These are phyloP conservation scores for Phaeotremella fagi DNA, from an alignment of 768 basidiomycete species.

Conservation along the genomic window DNA sequence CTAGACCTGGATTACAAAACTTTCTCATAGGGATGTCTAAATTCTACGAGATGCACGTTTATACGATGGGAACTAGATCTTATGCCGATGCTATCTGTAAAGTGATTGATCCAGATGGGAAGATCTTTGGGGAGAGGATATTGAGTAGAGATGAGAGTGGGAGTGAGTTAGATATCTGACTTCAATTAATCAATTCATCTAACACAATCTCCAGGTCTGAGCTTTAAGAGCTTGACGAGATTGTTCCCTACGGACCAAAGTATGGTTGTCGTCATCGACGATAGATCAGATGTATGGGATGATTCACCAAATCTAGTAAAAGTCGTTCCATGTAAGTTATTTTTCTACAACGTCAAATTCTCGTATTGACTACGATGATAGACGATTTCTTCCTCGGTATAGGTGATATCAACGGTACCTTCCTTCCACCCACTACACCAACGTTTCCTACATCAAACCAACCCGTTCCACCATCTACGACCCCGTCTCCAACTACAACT, in stretches of 20 bases:
- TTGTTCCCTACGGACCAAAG: slow-evolving; percentile 95
- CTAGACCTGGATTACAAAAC: slow-evolving; percentile 72
- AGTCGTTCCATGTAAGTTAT: slow-evolving; percentile 80
- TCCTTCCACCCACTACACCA: slow-evolving; percentile 53
- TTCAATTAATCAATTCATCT: background rate
- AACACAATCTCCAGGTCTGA: slow-evolving; percentile 59
- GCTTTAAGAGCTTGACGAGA: slow-evolving; percentile 79
- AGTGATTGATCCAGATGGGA: slow-evolving; percentile 83
- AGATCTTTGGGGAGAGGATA: slow-evolving; percentile 78
- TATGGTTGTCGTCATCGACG: slow-evolving; percentile 99
- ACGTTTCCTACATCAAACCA: slow-evolving; percentile 7
- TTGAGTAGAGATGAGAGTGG: slow-evolving; percentile 94
- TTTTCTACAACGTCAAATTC: background rate
- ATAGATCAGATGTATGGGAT: slow-evolving; percentile 97
- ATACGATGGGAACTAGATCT: slow-evolving; percentile 97
- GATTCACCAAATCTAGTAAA: slow-evolving; percentile 95
- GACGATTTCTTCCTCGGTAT: slow-evolving; percentile 98
- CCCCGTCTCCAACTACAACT: slow-evolving; percentile 43
- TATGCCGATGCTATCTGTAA: slow-evolving; percentile 94
- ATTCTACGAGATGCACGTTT: slow-evolving; percentile 98
- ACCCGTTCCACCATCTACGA: slow-evolving; percentile 9
- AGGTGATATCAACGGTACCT: slow-evolving; percentile 95
- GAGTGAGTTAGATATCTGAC: slow-evolving; percentile 61
- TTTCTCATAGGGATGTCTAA: slow-evolving; percentile 68
- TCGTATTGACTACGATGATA: slow-evolving; percentile 46